Conservation (phyloP, 1,284 basidiomycete genomes). For the Trichosporon asahii region DNA sequence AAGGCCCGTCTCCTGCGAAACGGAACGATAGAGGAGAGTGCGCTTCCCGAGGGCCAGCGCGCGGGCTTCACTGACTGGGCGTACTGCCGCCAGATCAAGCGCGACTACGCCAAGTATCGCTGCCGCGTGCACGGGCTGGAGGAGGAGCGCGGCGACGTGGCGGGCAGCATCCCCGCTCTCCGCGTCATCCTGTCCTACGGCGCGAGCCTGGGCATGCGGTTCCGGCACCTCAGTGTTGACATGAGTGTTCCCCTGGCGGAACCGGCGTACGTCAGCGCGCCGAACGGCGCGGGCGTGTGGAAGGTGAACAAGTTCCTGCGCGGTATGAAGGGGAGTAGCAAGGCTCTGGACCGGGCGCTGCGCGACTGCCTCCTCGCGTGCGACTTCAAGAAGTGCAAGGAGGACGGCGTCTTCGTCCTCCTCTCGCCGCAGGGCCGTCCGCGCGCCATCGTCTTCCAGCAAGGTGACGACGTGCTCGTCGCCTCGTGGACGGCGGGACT, state of each 20-base stretch:
- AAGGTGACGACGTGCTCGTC: not conserved
- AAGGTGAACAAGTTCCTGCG: slow-evolving; percentile 5
- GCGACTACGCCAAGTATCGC: slow-evolving; percentile 1
- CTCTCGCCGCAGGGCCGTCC: not conserved
- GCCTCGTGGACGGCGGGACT: not conserved
- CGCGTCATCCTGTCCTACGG: slow-evolving; percentile 2
- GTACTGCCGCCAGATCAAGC: slow-evolving; percentile 1
- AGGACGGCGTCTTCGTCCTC: slow-evolving; percentile 2
- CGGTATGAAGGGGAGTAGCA: not conserved
- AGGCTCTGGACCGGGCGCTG: not conserved
- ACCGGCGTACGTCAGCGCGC: not conserved
- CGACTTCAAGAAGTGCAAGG: slow-evolving; percentile 9
- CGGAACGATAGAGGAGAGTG: not conserved
- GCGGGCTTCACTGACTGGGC: not conserved
- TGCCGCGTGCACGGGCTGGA: not conserved
- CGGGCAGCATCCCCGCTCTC: not conserved
- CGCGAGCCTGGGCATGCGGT: slow-evolving; percentile 1
- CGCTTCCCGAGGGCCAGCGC: not conserved
- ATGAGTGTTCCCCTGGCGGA: not conserved
- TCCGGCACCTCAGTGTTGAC: slow-evolving; percentile 2
- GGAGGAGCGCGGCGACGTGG: not conserved
- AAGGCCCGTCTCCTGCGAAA: not conserved
- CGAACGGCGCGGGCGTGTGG: not conserved
- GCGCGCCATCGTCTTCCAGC: not conserved
- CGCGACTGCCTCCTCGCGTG: not conserved